Percentiles rank a stretch among this genome's conserved stretches.
These are phyloP conservation scores for Phytopythium montanum DNA, from an alignment of 352 stramenopile genomes.

Conservation along the genomic window DNA sequence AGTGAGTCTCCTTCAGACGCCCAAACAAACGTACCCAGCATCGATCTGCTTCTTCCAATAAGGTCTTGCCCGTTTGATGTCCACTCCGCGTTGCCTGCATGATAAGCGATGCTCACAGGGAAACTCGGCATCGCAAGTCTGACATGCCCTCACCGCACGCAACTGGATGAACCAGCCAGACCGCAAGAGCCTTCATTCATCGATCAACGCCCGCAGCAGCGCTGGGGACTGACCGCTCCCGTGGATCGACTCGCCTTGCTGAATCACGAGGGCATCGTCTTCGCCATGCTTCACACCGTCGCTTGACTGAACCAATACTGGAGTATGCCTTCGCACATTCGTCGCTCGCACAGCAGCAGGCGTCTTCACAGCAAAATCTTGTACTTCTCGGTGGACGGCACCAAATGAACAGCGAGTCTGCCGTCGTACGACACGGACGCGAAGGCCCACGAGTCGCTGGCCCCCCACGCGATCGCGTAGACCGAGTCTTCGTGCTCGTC, in stretches of 20 bases:
- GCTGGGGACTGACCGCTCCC: background rate
- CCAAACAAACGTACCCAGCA: no score
- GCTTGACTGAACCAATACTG: background rate
- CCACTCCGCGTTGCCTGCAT: no score
- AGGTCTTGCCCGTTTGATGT: no score
- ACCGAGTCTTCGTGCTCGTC: constrained; percentile 96
- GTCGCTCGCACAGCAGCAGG: background rate
- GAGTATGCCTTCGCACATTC: background rate
- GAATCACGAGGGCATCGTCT: background rate
- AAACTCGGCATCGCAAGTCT: no score
- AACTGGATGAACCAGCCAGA: background rate
- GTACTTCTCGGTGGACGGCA: constrained; percentile 99
- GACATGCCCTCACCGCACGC: background rate
- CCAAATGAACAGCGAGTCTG: constrained; percentile 93
- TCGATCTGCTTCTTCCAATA: no score
- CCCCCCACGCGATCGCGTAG: constrained; percentile 90
- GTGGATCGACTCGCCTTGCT: background rate
- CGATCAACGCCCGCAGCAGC: background rate
- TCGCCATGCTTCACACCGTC: background rate
- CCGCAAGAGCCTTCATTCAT: background rate
- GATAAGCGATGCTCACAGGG: no score
- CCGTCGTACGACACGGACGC: constrained; percentile 95
- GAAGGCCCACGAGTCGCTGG: constrained; percentile 96
- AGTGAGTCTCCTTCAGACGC: no score
- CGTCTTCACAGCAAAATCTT: constrained; percentile 94